Base-by-base conservation (phyloP, 257 asterid genomes). In the Capsicum rhomboideum region DNA sequence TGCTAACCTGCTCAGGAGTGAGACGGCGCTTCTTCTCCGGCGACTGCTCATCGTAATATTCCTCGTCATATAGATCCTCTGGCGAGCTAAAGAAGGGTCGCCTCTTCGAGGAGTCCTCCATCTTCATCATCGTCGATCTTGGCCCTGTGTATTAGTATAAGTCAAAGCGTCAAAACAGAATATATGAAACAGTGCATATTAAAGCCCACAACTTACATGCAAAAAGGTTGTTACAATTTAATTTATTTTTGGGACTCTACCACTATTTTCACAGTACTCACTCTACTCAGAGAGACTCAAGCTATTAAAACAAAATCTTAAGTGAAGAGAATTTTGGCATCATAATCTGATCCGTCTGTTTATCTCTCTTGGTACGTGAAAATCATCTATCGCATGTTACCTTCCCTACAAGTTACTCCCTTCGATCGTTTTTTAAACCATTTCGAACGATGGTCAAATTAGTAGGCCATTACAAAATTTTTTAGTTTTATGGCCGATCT, bases 11-110 rank as follows among this genome's bases (percentile, higher is more conserved):
- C 84, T 97, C 98, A 42, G 94, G 84, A 63, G 95, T 90, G 86
- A 97, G 98, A 16, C 99, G 98, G 86, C 99, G 98, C 86, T 97
- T 97, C 92, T 95, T 97, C 86, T 93, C 99, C 89, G 97, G 95
- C 91, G 87, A 82, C 90, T 93, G 98, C 87, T 97, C 98, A 85
- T 97, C 98, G 86, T 91, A 93, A 83, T 92, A 97, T 44, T 97
- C 99, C 61, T 95, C 98, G 34, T 93, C 99, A 29, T 92, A 95
- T 77, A 92, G 83, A 2, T 94, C 98, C 42, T 93, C 98, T 81
- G 88, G 88, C 77, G 95, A 82, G 94, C 91, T 89, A 90, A 93
- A 92, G 89, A 97, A 93, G 0, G 98, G 94, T 75, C 97, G 89
- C 91, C 89, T 90, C 93, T 89, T 93, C 58, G 91, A 87, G 86